These are phyloP conservation scores for Rhizophora apiculata DNA, from an alignment of 345 rosid species.

Conservation along the genomic window DNA sequence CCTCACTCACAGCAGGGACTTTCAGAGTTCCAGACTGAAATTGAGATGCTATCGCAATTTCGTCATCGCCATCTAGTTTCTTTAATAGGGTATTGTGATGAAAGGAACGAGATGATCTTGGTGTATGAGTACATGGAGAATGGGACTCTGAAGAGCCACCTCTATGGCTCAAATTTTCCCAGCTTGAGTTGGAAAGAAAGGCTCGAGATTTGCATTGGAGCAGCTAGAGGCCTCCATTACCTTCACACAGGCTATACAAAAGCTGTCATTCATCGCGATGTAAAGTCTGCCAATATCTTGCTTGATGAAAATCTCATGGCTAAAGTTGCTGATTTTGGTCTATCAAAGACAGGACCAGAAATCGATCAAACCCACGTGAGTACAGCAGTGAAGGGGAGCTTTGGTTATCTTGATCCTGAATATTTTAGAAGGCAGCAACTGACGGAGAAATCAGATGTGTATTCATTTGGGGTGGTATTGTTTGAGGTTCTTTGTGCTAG, in stretches of 20 bases:
- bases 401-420: conserved; percentile 2
- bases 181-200: conserved; percentile 31
- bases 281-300: conserved; percentile 1
- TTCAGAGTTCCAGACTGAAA: conserved; percentile 74
- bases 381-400: conserved; percentile 12
- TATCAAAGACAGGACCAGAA: conserved; percentile 17
- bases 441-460: conserved; percentile 5
- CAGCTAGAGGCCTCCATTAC: conserved; percentile 5
- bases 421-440: conserved; percentile 3
- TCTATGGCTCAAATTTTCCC: conserved; percentile 54
- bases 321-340: conserved; percentile 9
- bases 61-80: conserved; percentile 83
- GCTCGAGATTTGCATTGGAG: neutral
- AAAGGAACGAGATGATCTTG: conserved; percentile 72
- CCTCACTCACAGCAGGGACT: conserved; percentile 74
- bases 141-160: conserved; percentile 67
- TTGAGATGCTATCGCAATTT: conserved; percentile 76
- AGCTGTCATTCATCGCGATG: conserved; percentile 1
- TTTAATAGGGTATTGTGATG: conserved; percentile 76
- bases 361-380: conserved; percentile 17
- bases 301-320: conserved; percentile 4
- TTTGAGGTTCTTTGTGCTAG: conserved; percentile 19
- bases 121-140: conserved; percentile 77
- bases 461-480: conserved; percentile 16
- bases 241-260: conserved; percentile 3